A percentile compares a stretch with the other conserved stretches of the same genome.
phyloP scores from a whole-genome alignment of 2,329 filamentous ascomycete genomes.

The Nakataea oryzae region DNA sequence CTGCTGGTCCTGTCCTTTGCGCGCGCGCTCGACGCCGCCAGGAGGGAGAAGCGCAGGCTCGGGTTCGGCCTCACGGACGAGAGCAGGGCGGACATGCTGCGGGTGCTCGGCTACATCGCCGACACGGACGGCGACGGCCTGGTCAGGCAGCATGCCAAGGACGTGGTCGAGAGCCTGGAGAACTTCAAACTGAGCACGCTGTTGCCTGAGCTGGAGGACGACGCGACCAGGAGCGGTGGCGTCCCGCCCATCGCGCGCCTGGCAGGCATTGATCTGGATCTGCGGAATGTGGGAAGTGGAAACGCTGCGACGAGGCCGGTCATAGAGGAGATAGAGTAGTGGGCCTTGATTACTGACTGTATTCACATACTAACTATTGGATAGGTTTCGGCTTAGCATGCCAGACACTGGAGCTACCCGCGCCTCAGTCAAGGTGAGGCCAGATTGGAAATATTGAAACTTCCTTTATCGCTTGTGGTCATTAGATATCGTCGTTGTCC shows the following conservation, averaged over 20 bases:
- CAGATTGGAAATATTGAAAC: too few species aligned
- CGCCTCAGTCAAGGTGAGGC: too few species aligned
- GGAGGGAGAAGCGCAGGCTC: slow-evolving; percentile 31
- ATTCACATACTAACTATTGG: too few species aligned
- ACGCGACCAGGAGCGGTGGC: neutral
- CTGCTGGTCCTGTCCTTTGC: slow-evolving; percentile 53
- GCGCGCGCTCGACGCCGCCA: slow-evolving; percentile 43
- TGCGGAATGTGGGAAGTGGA: slow-evolving; percentile 5
- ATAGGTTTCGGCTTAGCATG: too few species aligned
- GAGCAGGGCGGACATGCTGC: slow-evolving; percentile 50
- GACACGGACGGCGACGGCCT: slow-evolving; percentile 58
- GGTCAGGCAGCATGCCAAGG: slow-evolving; percentile 54
- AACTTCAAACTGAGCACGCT: slow-evolving; percentile 40
- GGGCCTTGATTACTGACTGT: neutral
- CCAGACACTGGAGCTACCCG: too few species aligned
- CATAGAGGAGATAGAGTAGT: slow-evolving; percentile 52
- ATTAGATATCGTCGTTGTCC: too few species aligned
- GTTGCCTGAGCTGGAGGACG: slow-evolving; percentile 5
- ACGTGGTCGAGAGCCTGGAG: slow-evolving; percentile 57
- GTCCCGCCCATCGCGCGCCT: slow-evolving; percentile 18
- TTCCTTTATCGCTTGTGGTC: too few species aligned
- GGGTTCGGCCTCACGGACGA: slow-evolving; percentile 43
- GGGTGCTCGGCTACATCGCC: slow-evolving; percentile 52
- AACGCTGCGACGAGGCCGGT: slow-evolving; percentile 20
- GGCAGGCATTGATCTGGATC: slow-evolving; percentile 32